Conservation (phyloP, 805 yeast genomes). For the Nakazawaea populi region DNA sequence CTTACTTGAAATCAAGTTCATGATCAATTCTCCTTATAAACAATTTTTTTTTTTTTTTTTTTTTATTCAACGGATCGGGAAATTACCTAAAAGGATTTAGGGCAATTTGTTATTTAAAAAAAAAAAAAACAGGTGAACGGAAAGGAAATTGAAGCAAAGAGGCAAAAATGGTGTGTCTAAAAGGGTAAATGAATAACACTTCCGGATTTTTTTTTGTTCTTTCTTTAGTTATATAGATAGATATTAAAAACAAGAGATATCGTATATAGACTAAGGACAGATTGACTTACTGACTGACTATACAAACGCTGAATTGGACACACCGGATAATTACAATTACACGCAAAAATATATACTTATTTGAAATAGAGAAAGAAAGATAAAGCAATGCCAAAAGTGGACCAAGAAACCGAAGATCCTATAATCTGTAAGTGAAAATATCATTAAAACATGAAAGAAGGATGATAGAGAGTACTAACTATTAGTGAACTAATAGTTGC, state of each 20-base stretch:
- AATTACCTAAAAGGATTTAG: background rate
- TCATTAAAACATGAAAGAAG: background rate
- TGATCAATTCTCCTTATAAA: slow-evolving; percentile 1
- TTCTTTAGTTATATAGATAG: too few relatives aligned
- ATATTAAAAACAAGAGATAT: too few relatives aligned
- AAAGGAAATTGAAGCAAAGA: too few relatives aligned
- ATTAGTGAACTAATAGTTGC: slow-evolving; percentile 43
- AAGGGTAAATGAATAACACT: too few relatives aligned
- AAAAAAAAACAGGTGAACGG: too few relatives aligned
- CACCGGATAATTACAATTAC: background rate
- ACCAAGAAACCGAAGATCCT: slow-evolving; percentile 17
- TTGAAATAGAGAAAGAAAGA: too few relatives aligned
- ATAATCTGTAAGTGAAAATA: slow-evolving; percentile 20
- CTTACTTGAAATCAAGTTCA: slow-evolving; percentile 1
- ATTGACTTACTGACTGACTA: too few relatives aligned
- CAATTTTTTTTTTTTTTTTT: too few relatives aligned
- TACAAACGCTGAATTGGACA: background rate
- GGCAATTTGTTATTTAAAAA: background rate
- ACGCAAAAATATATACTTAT: background rate
- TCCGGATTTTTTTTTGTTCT: too few relatives aligned
- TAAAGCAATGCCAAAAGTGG: background rate
- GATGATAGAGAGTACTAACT: background rate
- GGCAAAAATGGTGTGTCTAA: too few relatives aligned
- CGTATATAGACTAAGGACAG: too few relatives aligned
- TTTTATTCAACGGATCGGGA: too few relatives aligned